Base-by-base conservation (phyloP, 1,284 basidiomycete genomes). In the Caloboletus inedulis region DNA sequence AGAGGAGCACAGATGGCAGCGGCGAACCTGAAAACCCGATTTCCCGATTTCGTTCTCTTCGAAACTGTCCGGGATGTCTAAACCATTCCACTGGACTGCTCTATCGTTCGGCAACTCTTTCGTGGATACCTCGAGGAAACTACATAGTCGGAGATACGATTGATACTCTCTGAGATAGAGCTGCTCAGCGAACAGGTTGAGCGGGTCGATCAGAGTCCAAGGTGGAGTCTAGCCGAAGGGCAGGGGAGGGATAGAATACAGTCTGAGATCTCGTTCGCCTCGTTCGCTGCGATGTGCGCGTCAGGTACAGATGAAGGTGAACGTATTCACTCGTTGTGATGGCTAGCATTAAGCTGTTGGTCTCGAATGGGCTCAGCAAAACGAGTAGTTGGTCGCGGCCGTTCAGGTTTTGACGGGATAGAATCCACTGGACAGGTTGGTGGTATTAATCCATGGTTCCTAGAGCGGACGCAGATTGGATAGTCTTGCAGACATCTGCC, bases 351-450 rank as follows among this genome's bases (percentile, higher is more conserved):
- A 78, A 62, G 31, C 55, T 52, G 47, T 77, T 71, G 19, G 63
- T 72, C 52, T 79, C 77, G 49, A 62, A 70, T 5, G 77, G 74
- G 55, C 77, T 78, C 49, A 77, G 51, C 4, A 70, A 52, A 23
- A 79, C 62, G 2, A 74, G 54, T 12, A 60, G 43, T 3, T 30
- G 37, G 4, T 33, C 36, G 9, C 29, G 27, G 10, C n/a, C 27
- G 3, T 12, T 35, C 3, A 23, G 23, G 3, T 23, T 23, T 5
- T 23, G 3, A 23, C 23, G 23, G 5, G 23, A 23, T 6, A 44
- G 29, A 8, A 44, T 21, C 21, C 30, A 44, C 9, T 43, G 25
- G 25, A 27, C 25, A 27, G 25, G 25, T 27, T 7, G 25, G 2
- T 7, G 25, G 7, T 27, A 27, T 4, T 37, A 31, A 5, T 44